A percentile compares a stretch with the other conserved stretches of the same genome.
These are phyloP conservation scores for Nothophytophthora sp. DNA, from an alignment of 352 stramenopile species.

Conservation along the genomic window DNA sequence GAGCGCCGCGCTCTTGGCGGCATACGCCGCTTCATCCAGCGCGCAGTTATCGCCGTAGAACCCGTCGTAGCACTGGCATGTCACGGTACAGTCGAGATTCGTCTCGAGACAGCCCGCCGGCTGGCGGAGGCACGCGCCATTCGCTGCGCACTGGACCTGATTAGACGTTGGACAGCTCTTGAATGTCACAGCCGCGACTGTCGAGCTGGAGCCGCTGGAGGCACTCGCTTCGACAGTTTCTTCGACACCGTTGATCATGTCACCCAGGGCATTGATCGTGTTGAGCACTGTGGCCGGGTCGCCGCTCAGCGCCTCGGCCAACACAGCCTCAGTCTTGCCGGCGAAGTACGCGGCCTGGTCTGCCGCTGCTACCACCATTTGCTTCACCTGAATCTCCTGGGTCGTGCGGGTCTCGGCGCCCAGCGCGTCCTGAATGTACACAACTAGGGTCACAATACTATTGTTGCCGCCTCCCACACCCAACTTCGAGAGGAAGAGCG, in stretches of 20 bases:
- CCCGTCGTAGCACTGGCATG: conserved; percentile 43
- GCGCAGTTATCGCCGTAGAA: conserved; percentile 71
- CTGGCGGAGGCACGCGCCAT: conserved; percentile 50
- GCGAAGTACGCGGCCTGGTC: conserved; percentile 56
- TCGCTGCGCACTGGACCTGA: conserved; percentile 38
- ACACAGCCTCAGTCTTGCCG: conserved; percentile 51
- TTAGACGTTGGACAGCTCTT: conserved; percentile 58
- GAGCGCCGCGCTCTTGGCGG: conserved; percentile 50
- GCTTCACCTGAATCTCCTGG: conserved; percentile 52
- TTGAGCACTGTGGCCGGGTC: conserved; percentile 67
- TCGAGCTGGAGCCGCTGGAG: conserved; percentile 12
- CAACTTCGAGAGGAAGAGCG: conserved; percentile 53
- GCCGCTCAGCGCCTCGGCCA: conserved; percentile 47
- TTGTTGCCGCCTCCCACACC: conserved; percentile 57
- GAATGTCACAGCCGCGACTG: conserved; percentile 25
- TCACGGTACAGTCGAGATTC: conserved; percentile 52
- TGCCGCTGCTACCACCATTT: conserved; percentile 37
- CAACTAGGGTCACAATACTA: conserved; percentile 60
- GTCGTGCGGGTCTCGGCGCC: conserved; percentile 47
- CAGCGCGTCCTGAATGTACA: conserved; percentile 59
- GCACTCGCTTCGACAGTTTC: conserved; percentile 28
- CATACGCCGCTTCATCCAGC: conserved; percentile 46
- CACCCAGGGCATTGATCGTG: conserved; percentile 59
- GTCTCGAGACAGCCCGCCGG: conserved; percentile 40
- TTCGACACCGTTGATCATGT: conserved; percentile 59